These are phyloP conservation scores for Aureobasidium sp. DNA, from an alignment of 2,329 filamentous ascomycete genomes.

Conservation along the genomic window DNA sequence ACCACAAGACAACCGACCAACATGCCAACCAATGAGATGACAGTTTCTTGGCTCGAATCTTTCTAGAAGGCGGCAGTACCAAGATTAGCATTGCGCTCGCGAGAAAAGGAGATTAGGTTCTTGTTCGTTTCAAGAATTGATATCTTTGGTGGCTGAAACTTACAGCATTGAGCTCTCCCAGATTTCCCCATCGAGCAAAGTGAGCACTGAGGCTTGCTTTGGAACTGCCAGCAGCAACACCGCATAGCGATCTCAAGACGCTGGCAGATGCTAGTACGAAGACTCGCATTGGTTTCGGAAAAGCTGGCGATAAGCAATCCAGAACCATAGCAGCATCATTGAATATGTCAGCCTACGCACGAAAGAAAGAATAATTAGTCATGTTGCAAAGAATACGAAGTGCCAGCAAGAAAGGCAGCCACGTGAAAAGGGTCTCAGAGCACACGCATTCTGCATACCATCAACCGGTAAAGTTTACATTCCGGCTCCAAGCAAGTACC, in stretches of 20 bases:
- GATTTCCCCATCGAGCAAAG: conserved; percentile 77
- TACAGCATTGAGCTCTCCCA: conserved; percentile 84
- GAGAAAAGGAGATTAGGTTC: not conserved
- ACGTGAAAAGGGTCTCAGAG: not conserved
- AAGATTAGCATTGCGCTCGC: not conserved
- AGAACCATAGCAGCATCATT: conserved; percentile 81
- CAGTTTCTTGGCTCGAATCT: conserved; percentile 91
- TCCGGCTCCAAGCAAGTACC: conserved; percentile 80
- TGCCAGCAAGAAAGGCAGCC: not conserved
- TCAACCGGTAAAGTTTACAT: conserved; percentile 80
- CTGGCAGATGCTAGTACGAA: conserved; percentile 51
- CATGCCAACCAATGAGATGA: conserved; percentile 83
- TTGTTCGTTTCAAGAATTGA: not conserved
- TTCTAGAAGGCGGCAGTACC: conserved; percentile 37
- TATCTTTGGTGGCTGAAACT: conserved; percentile 20
- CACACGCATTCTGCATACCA: conserved; percentile 25
- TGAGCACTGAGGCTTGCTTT: conserved; percentile 89
- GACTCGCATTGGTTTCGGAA: conserved; percentile 53
- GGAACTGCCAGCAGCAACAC: conserved; percentile 79
- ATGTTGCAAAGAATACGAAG: not conserved
- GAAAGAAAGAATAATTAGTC: not conserved
- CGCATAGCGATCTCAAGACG: conserved; percentile 63
- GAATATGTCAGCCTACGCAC: conserved; percentile 60
- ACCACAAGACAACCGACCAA: conserved; percentile 76
- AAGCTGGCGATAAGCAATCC: conserved; percentile 70